phyloP scores from a whole-genome alignment of 2,329 filamentous ascomycete species.

The Sclerotinia borealis region DNA sequence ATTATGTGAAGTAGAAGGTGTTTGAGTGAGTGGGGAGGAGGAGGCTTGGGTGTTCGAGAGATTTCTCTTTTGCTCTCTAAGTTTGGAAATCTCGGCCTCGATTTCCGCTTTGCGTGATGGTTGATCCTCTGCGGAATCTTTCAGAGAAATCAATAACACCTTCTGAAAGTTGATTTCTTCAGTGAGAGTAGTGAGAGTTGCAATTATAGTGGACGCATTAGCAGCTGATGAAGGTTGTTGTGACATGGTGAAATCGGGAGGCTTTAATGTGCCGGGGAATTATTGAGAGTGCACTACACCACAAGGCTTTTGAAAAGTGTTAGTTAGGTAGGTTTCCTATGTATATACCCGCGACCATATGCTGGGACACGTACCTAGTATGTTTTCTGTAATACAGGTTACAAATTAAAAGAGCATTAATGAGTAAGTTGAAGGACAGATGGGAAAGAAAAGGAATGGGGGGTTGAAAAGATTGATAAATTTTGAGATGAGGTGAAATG shows the following conservation, averaged over 20 bases:
- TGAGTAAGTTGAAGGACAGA: background rate
- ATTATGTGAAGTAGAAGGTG: background rate
- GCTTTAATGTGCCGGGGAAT: background rate
- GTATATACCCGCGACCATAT: constrained; percentile 1
- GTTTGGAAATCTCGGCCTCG: background rate
- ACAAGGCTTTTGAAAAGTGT: background rate
- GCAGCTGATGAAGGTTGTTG: background rate
- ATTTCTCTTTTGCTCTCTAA: background rate
- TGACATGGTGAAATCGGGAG: constrained; percentile 4
- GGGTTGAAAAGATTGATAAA: background rate
- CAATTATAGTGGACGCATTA: constrained; percentile 12
- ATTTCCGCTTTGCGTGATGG: constrained; percentile 10
- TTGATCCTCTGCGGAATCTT: constrained; percentile 22
- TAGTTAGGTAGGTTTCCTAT: background rate
- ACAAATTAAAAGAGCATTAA: background rate
- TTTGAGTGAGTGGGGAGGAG: background rate
- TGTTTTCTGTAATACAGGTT: background rate
- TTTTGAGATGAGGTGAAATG: background rate
- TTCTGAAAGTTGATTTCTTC: constrained; percentile 41
- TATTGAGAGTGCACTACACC: background rate
- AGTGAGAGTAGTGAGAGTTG: constrained; percentile 32
- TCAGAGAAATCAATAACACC: constrained; percentile 41
- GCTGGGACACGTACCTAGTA: constrained; percentile 4
- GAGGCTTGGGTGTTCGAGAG: background rate
- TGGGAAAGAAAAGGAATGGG: background rate